These are phyloP conservation scores for Cucurbita maxima DNA, from an alignment of 306 rosid species.

Conservation along the genomic window DNA sequence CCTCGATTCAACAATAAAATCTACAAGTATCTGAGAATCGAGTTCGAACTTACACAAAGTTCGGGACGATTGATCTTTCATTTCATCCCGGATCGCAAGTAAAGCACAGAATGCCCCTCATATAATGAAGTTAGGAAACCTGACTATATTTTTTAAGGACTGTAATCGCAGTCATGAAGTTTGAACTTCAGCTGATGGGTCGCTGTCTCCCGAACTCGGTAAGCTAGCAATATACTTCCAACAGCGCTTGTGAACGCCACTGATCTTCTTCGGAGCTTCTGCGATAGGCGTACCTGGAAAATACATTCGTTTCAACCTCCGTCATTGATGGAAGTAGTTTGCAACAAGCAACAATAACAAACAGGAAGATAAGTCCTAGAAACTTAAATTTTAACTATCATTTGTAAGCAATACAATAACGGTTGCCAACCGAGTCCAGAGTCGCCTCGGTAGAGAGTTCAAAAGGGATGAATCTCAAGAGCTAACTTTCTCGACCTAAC, in stretches of 20 bases:
- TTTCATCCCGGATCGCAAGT: neutral
- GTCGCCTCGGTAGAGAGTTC: neutral
- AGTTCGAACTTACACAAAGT: neutral
- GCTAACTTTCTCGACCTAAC: neutral
- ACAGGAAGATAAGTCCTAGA: neutral
- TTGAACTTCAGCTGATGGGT: slow-evolving; percentile 35
- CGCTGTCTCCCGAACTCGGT: slow-evolving; percentile 26
- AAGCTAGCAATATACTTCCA: slow-evolving; percentile 64
- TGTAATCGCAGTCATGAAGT: slow-evolving; percentile 12
- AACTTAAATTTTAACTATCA: neutral
- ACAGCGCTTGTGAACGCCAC: slow-evolving; percentile 98
- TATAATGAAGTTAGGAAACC: neutral
- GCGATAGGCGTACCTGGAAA: slow-evolving; percentile 59
- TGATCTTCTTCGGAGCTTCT: slow-evolving; percentile 67
- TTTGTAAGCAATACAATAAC: neutral
- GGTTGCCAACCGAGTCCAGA: neutral
- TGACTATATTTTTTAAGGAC: neutral
- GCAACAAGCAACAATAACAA: neutral
- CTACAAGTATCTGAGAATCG: neutral
- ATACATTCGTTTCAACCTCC: neutral
- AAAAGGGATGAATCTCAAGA: neutral
- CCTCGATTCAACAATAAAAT: neutral
- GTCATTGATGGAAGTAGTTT: neutral
- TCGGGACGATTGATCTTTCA: neutral
- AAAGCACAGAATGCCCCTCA: neutral